A percentile compares a stretch with the other conserved stretches of the same genome.
These are phyloP conservation scores for Glarea lozoyensis DNA, from an alignment of 495 filamentous ascomycete species.

Conservation along the genomic window DNA sequence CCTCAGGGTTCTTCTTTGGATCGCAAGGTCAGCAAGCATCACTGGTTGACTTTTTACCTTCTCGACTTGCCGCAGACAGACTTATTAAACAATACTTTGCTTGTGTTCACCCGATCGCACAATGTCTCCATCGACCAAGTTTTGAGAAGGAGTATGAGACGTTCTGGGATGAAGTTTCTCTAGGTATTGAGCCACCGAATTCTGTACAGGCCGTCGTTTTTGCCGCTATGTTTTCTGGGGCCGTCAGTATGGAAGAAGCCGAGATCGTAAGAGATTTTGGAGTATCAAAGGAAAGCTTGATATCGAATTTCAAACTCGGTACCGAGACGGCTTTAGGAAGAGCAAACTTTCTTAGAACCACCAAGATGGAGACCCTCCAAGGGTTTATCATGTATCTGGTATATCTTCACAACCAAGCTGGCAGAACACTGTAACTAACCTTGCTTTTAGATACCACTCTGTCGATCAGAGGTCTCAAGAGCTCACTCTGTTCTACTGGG, in stretches of 20 bases:
- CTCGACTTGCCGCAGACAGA: slow-evolving; percentile 36
- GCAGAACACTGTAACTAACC: neutral
- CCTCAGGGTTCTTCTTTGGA: slow-evolving; percentile 62
- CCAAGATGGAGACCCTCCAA: slow-evolving; percentile 61
- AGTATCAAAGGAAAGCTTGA: slow-evolving; percentile 38
- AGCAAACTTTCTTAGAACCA: slow-evolving; percentile 61
- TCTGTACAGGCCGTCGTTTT: slow-evolving; percentile 60
- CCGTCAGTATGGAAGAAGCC: slow-evolving; percentile 49
- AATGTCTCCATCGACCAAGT: slow-evolving; percentile 53
- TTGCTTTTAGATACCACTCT: slow-evolving; percentile 53
- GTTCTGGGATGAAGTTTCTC: slow-evolving; percentile 52
- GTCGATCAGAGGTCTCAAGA: slow-evolving; percentile 58
- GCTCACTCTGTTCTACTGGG: slow-evolving; percentile 63
- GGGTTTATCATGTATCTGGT: slow-evolving; percentile 68
- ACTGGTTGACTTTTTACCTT: slow-evolving; percentile 48
- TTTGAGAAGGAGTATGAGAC: slow-evolving; percentile 51
- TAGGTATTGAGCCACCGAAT: slow-evolving; percentile 46
- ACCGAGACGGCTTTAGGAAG: slow-evolving; percentile 55
- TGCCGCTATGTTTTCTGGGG: slow-evolving; percentile 57
- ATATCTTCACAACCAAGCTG: slow-evolving; percentile 14
- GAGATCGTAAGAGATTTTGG: slow-evolving; percentile 38
- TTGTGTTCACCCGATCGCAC: slow-evolving; percentile 57
- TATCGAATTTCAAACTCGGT: slow-evolving; percentile 51
- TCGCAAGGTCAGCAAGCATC: slow-evolving; percentile 31
- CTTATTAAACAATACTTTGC: slow-evolving; percentile 56